Percentiles rank a stretch among this genome's conserved stretches.
These are phyloP conservation scores for Pseudozyma tsukubaensis DNA, from an alignment of 1,284 basidiomycete species.

Conservation along the genomic window DNA sequence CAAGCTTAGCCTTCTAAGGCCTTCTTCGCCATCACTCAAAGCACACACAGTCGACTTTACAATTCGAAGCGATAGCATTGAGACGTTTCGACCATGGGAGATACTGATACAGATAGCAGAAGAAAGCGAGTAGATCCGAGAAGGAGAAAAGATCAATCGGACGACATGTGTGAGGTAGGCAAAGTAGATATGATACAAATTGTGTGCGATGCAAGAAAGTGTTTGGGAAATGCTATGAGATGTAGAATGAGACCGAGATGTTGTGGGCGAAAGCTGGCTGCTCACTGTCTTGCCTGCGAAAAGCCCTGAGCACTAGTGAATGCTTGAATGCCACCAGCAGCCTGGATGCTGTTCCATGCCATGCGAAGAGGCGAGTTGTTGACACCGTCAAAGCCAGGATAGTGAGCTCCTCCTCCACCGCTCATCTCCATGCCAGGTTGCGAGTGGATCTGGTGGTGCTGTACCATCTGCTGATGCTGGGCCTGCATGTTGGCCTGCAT, in stretches of 20 bases:
- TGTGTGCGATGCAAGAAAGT: background rate
- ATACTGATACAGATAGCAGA: background rate
- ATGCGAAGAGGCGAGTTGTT: conserved; percentile 35
- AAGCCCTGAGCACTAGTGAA: conserved; percentile 33
- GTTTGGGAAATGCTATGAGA: background rate
- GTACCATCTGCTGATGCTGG: conserved; percentile 35
- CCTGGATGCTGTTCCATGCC: conserved; percentile 53
- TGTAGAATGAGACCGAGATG: background rate
- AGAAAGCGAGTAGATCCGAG: background rate
- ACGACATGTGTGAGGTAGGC: background rate
- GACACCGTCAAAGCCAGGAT: conserved; percentile 19
- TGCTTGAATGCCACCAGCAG: conserved; percentile 48
- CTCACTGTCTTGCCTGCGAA: conserved; percentile 29
- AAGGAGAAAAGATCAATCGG: background rate
- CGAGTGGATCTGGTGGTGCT: conserved; percentile 21
- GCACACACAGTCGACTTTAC: background rate
- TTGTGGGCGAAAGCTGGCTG: background rate
- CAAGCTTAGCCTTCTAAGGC: too few species aligned
- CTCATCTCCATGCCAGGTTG: conserved; percentile 10
- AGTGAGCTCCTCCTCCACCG: conserved; percentile 10
- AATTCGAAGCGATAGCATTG: background rate
- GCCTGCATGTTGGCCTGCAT: conserved; percentile 43
- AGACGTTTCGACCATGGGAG: background rate
- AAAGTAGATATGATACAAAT: background rate
- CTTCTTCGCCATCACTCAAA: background rate